phyloP scores from a whole-genome alignment of 768 basidiomycete genomes.

The Tricholoma flavovirens region DNA sequence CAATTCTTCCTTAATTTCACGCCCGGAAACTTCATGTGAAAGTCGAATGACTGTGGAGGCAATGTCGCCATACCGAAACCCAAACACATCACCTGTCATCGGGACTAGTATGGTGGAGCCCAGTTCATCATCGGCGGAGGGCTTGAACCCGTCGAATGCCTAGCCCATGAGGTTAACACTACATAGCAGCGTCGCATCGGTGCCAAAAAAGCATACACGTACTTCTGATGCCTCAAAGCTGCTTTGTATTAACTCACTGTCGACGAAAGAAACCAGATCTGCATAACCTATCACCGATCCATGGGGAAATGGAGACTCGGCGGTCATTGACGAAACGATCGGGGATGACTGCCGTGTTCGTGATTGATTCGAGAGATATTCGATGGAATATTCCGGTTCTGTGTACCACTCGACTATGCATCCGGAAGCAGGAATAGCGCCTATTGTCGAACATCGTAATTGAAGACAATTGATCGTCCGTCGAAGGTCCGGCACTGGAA shows the following conservation, averaged over 20 bases:
- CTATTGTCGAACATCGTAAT: constrained; percentile 33
- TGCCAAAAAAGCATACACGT: constrained; percentile 12
- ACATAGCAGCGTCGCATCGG: not conserved
- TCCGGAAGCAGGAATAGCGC: constrained; percentile 8
- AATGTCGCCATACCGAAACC: constrained; percentile 45
- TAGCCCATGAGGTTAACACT: constrained; percentile 8
- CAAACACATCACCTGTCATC: constrained; percentile 23
- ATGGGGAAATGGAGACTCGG: not conserved
- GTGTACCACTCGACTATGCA: constrained; percentile 7
- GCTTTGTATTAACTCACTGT: constrained; percentile 42
- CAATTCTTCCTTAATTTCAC: constrained; percentile 22
- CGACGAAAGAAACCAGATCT: constrained; percentile 49
- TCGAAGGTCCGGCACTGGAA: constrained; percentile 52
- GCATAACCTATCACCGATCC: constrained; percentile 20
- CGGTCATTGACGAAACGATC: constrained; percentile 6
- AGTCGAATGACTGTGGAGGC: constrained; percentile 38
- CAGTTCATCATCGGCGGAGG: constrained; percentile 49
- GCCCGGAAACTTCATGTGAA: constrained; percentile 40
- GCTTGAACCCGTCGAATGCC: constrained; percentile 21
- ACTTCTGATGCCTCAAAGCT: constrained; percentile 35
- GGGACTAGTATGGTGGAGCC: constrained; percentile 39
- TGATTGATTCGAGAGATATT: constrained; percentile 12
- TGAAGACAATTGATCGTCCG: constrained; percentile 60
- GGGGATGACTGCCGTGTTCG: not conserved
- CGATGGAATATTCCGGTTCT: not conserved